Conservation (phyloP, 1,139 yeast genomes). For the Lodderomyces metapsilosis region DNA sequence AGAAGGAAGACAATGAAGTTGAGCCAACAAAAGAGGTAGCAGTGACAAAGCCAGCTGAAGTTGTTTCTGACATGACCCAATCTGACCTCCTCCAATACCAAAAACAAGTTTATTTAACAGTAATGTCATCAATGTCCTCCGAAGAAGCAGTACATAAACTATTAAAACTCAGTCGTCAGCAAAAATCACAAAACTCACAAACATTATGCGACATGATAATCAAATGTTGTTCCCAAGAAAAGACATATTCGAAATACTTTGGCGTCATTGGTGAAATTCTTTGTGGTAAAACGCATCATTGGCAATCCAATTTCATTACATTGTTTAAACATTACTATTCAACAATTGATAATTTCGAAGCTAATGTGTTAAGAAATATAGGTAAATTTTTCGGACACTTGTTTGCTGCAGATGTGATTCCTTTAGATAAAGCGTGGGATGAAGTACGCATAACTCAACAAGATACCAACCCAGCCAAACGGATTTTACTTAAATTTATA, state of each 20-base stretch:
- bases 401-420: conserved; percentile 66
- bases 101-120: conserved; percentile 72
- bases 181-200: conserved; percentile 18
- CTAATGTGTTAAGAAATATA: conserved; percentile 71
- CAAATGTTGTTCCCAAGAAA: conserved; percentile 84
- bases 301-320: conserved; percentile 55
- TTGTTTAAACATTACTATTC: conserved; percentile 59
- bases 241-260: conserved; percentile 81
- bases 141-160: conserved; percentile 93
- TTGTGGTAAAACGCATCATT: conserved; percentile 41
- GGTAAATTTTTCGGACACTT: conserved; percentile 88
- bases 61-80: conserved; percentile 63
- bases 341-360: conserved; percentile 64
- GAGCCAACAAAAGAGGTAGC: conserved; percentile 13
- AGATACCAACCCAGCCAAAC: conserved; percentile 73
- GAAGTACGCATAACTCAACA: conserved; percentile 62
- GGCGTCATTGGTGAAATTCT: conserved; percentile 77
- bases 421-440: conserved; percentile 51
- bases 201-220: conserved; percentile 72
- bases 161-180: conserved; percentile 43
- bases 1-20: conserved; percentile 15
- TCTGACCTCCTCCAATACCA: conserved; percentile 61
- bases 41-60: conserved; percentile 3
- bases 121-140: conserved; percentile 91
- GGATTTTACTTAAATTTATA: conserved; percentile 79